Conservation (phyloP, 2,329 filamentous ascomycete genomes). For the Aspergillus tamarii region DNA sequence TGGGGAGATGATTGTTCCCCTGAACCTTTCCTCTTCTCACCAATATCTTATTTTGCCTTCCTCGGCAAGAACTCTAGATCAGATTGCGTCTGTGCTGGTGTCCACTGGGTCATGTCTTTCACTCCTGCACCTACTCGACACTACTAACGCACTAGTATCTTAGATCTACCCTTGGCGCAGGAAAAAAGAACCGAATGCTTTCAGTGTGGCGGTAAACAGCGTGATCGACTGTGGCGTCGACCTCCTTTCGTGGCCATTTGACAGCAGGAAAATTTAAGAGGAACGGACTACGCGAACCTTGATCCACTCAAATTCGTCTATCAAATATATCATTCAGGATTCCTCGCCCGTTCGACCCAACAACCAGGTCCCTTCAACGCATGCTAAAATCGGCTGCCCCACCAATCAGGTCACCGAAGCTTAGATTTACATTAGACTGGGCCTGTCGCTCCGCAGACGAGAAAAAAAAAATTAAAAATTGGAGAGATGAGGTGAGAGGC, state of each 20-base stretch:
- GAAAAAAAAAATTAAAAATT: neutral
- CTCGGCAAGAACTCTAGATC: neutral
- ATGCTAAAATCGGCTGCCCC: slow-evolving; percentile 12
- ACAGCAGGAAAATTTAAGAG: neutral
- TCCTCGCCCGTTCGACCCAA: slow-evolving; percentile 19
- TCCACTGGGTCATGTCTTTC: neutral
- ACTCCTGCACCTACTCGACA: neutral
- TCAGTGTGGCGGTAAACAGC: neutral
- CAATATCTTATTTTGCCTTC: neutral
- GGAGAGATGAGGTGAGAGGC: neutral
- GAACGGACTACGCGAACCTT: neutral
- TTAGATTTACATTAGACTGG: neutral
- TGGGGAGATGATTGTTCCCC: no score
- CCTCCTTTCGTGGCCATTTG: neutral
- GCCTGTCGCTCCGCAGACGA: neutral
- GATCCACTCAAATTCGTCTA: slow-evolving; percentile 2
- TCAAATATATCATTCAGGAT: slow-evolving; percentile 7
- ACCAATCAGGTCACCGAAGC: slow-evolving; percentile 11
- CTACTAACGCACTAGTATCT: slow-evolving; percentile 2
- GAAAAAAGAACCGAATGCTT: neutral
- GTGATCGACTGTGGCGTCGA: slow-evolving; percentile 9
- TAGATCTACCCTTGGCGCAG: slow-evolving; percentile 3
- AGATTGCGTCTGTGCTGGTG: neutral
- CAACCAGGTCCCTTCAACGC: slow-evolving; percentile 23
- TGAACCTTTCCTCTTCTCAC: neutral